Conservation (phyloP, 2,329 filamentous ascomycete species). For the Colletotrichum noveboracense region DNA sequence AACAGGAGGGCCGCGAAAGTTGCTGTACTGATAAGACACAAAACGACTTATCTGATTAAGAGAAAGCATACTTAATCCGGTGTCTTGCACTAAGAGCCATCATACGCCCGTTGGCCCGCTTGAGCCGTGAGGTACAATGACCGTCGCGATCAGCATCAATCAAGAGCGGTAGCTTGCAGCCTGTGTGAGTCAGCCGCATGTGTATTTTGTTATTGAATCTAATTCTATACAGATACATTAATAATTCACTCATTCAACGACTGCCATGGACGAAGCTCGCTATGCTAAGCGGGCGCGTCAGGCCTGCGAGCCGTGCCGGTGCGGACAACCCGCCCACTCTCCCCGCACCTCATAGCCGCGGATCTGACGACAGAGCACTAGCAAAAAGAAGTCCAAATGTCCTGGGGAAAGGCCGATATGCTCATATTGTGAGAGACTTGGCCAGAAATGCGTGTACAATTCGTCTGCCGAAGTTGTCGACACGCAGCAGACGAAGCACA, state of each 20-base stretch:
- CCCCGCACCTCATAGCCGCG: not conserved
- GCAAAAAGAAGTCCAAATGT: conserved; percentile 4
- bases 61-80: not conserved
- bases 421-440: conserved; percentile 1
- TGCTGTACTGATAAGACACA: not conserved
- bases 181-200: too few species aligned
- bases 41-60: not conserved
- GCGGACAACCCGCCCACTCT: not conserved
- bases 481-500: not conserved
- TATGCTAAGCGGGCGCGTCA: conserved; percentile 12
- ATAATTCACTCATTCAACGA: rapidly evolving
- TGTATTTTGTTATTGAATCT: not conserved
- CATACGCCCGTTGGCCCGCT: not conserved
- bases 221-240: not conserved
- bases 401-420: not conserved
- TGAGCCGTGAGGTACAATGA: not conserved
- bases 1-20: not conserved
- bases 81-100: not conserved
- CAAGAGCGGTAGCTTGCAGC: too few species aligned
- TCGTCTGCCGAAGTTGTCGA: not conserved
- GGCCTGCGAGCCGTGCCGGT: conserved; percentile 10
- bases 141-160: too few species aligned
- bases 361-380: not conserved
- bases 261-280: conserved; percentile 8
- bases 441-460: conserved; percentile 1